Conservation (phyloP, 495 filamentous ascomycete species). For the Hyaloscypha variabilis region DNA sequence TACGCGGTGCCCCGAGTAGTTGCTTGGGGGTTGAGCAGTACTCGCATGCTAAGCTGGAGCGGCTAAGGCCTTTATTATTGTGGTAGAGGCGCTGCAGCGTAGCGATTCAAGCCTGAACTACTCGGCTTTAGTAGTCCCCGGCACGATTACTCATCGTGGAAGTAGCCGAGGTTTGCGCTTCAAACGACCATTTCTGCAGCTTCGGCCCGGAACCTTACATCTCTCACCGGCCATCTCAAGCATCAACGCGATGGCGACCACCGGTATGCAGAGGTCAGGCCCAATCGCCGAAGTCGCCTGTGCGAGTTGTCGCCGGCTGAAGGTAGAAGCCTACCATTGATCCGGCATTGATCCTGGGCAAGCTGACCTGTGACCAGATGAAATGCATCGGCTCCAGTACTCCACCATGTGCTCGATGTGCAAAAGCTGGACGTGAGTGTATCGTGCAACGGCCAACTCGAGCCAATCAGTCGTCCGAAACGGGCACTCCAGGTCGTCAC, state of each 20-base stretch:
- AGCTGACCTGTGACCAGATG: constrained; percentile 1
- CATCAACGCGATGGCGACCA: background rate
- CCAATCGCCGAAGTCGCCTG: background rate
- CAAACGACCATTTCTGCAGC: background rate
- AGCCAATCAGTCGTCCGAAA: background rate
- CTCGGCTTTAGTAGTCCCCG: too few species aligned
- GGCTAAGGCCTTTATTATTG: too few species aligned
- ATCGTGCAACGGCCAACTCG: background rate
- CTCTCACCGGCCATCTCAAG: background rate
- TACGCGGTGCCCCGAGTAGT: too few species aligned
- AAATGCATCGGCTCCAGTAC: constrained; percentile 10
- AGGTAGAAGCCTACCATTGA: background rate
- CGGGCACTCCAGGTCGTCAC: background rate
- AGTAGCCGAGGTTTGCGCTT: background rate
- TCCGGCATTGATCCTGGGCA: background rate
- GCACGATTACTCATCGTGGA: background rate
- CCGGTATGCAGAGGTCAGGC: background rate
- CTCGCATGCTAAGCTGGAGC: too few species aligned
- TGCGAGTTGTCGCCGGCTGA: background rate
- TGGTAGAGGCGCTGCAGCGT: too few species aligned
- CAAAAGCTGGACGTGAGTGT: constrained; percentile 7
- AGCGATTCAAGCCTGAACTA: too few species aligned
- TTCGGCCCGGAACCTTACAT: background rate
- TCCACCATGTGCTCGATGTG: constrained; percentile 11
- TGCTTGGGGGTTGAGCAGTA: too few species aligned